These are phyloP conservation scores for Terfezia boudieri DNA, from an alignment of 495 filamentous ascomycete genomes.

Conservation along the genomic window DNA sequence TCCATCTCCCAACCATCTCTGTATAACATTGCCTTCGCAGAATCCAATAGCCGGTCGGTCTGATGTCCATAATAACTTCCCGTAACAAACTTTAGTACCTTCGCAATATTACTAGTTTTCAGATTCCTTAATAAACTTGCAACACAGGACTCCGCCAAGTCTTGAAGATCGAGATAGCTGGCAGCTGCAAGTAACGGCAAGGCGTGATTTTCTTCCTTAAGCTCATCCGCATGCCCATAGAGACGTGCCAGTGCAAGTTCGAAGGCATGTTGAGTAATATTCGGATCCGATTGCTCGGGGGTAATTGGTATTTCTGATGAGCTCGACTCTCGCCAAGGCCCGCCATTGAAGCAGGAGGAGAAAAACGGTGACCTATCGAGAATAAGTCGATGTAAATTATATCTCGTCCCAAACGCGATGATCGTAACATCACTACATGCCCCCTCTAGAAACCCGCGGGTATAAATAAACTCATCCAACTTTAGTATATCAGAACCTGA, in stretches of 20 bases:
- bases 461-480: constrained; percentile 34
- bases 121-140: constrained; percentile 32
- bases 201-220: constrained; percentile 32
- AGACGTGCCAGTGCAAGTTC: constrained; percentile 35
- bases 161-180: constrained; percentile 38
- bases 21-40: constrained; percentile 37
- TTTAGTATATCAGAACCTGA: constrained; percentile 23
- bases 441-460: constrained; percentile 31
- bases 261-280: constrained; percentile 33
- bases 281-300: constrained; percentile 33
- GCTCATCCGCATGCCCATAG: constrained; percentile 28
- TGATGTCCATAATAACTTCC: constrained; percentile 35
- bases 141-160: constrained; percentile 33
- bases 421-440: constrained; percentile 35
- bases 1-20: constrained; percentile 39
- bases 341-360: constrained; percentile 29
- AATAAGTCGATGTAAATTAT: constrained; percentile 32
- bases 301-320: constrained; percentile 32
- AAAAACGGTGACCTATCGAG: constrained; percentile 39
- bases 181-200: constrained; percentile 35
- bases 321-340: constrained; percentile 34
- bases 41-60: constrained; percentile 32
- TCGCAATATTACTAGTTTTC: constrained; percentile 25
- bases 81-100: constrained; percentile 32
- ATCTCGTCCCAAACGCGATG: constrained; percentile 30